These are phyloP conservation scores for Zymoseptoria passerinii DNA, from an alignment of 2,329 filamentous ascomycete genomes.

Conservation along the genomic window DNA sequence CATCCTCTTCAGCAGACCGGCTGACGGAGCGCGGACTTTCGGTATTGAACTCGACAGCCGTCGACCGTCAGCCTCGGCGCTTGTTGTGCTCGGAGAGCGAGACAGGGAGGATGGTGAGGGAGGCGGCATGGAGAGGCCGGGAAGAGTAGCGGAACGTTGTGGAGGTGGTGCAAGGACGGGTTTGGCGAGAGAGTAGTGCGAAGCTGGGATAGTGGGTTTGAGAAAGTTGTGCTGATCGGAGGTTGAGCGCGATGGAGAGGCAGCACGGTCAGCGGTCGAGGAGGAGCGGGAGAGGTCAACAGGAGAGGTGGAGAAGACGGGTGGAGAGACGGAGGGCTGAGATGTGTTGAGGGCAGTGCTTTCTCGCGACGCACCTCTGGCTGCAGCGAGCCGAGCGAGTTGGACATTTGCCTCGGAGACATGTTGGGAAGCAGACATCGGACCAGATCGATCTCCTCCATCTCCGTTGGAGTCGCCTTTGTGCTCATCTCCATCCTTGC, in stretches of 20 bases:
- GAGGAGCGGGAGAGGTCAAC: not conserved
- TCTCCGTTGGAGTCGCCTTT: not conserved
- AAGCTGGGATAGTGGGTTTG: slow-evolving; percentile 6
- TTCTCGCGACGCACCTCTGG: not conserved
- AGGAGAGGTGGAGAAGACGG: not conserved
- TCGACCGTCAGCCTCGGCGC: slow-evolving; percentile 1
- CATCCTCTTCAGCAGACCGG: slow-evolving; percentile 40
- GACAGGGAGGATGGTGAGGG: slow-evolving; percentile 28
- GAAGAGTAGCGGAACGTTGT: slow-evolving; percentile 1
- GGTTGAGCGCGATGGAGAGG: slow-evolving; percentile 1
- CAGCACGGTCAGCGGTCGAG: not conserved
- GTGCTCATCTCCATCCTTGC: slow-evolving; percentile 10
- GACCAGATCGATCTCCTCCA: not conserved
- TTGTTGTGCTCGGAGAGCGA: slow-evolving; percentile 9
- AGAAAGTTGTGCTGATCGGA: slow-evolving; percentile 12
- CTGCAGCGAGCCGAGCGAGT: not conserved
- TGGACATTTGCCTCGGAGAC: not conserved
- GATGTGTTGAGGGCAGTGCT: not conserved
- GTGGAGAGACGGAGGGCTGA: not conserved
- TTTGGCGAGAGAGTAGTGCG: slow-evolving; percentile 8
- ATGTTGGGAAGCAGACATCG: not conserved
- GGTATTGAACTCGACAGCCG: slow-evolving; percentile 10
- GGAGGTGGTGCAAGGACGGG: not conserved
- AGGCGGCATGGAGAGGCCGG: slow-evolving; percentile 26
- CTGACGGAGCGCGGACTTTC: slow-evolving; percentile 30